These are phyloP conservation scores for Ceratobasidium sp. DNA, from an alignment of 1,284 basidiomycete species.

Conservation along the genomic window DNA sequence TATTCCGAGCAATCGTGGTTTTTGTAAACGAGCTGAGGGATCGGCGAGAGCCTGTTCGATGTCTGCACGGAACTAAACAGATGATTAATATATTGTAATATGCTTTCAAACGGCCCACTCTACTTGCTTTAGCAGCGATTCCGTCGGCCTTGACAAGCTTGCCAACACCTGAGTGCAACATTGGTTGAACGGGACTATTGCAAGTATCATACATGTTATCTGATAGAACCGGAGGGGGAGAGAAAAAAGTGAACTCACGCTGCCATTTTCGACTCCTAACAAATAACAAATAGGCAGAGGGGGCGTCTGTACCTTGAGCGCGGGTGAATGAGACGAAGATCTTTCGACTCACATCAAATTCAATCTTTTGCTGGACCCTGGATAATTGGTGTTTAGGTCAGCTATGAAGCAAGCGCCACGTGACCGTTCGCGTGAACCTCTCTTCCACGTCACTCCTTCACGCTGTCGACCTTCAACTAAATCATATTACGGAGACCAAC, in stretches of 20 bases:
- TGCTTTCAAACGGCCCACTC: conserved; percentile 69
- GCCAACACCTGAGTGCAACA: conserved; percentile 67
- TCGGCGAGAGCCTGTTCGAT: conserved; percentile 21
- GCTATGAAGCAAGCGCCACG: conserved; percentile 6
- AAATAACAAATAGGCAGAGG: neutral
- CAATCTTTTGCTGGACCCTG: conserved; percentile 27
- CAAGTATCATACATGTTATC: conserved; percentile 12
- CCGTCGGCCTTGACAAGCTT: conserved; percentile 80
- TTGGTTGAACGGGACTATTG: conserved; percentile 22
- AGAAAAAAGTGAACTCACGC: neutral
- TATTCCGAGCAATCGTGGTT: conserved; percentile 91
- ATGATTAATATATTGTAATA: conserved; percentile 62
- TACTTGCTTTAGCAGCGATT: conserved; percentile 71
- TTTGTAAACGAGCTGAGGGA: conserved; percentile 54
- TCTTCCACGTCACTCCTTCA: conserved; percentile 35
- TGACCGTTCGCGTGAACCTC: conserved; percentile 16
- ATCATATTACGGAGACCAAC: neutral
- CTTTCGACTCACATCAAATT: conserved; percentile 29
- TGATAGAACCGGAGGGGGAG: neutral
- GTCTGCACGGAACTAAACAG: conserved; percentile 20
- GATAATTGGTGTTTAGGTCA: neutral
- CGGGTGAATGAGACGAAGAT: neutral
- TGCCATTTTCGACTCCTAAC: conserved; percentile 21
- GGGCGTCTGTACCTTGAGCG: conserved; percentile 13
- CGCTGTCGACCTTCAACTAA: neutral